Evolutionary conservation across 768 basidiomycete species (phyloP).

Genomic region (Leccinum truebloodii): DNA sequence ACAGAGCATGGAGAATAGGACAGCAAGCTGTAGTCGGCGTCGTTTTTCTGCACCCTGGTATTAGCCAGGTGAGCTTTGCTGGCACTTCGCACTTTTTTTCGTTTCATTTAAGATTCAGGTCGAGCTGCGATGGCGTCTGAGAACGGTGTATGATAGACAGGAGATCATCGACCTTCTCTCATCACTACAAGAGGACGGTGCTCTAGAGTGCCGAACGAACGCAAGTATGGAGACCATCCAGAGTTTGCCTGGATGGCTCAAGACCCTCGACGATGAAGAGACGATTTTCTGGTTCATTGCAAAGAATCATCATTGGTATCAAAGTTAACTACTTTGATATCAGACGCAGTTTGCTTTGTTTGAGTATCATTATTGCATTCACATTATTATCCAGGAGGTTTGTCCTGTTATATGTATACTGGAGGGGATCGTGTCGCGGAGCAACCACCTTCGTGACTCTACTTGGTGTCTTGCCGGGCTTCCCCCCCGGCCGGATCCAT

Average conservation of each 20-base stretch:
- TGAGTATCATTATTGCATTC: constrained; percentile 25
- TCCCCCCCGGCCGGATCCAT: too few species aligned
- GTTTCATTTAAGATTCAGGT: constrained; percentile 39
- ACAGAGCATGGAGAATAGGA: constrained; percentile 72
- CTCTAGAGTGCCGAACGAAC: constrained; percentile 34
- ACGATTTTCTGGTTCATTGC: constrained; percentile 58
- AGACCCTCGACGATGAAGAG: constrained; percentile 52
- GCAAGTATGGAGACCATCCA: constrained; percentile 7
- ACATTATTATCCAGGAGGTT: neutral
- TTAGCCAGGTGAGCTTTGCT: constrained; percentile 57
- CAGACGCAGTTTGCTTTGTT: neutral
- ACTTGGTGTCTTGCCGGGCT: too few species aligned
- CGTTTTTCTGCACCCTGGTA: constrained; percentile 70
- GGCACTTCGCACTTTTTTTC: constrained; percentile 4
- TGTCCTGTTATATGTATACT: neutral
- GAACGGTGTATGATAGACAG: constrained; percentile 72
- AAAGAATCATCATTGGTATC: constrained; percentile 65
- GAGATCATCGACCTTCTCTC: constrained; percentile 66
- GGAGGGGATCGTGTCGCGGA: neutral
- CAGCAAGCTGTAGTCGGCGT: constrained; percentile 66
- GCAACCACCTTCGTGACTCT: too few species aligned
- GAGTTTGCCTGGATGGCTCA: constrained; percentile 28
- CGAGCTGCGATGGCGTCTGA: constrained; percentile 71
- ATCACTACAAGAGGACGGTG: constrained; percentile 54
- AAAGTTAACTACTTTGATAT: constrained; percentile 36